A percentile compares a stretch with the other conserved stretches of the same genome.
Conservation (phyloP, 257 asterid species). For the Fraxinus americana region DNA sequence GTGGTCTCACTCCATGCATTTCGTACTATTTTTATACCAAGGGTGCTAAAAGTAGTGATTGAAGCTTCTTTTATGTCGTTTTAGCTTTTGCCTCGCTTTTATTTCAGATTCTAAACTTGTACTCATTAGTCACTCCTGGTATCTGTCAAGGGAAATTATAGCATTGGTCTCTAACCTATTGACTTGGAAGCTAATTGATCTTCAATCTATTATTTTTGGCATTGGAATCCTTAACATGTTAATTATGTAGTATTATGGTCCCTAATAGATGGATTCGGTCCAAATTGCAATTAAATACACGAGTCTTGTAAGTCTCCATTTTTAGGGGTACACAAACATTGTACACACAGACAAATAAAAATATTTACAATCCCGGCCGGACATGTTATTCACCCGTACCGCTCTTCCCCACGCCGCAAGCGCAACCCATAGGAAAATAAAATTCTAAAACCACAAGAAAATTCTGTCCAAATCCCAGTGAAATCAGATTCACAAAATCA, state of each 20-base stretch:
- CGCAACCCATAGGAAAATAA: neutral
- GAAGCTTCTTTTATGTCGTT: neutral
- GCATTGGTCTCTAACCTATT: neutral
- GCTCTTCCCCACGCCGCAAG: neutral
- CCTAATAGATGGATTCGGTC: neutral
- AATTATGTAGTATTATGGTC: neutral
- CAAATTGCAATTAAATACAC: neutral
- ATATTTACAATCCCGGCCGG: neutral
- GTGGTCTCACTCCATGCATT: too few species aligned
- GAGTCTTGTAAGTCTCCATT: neutral
- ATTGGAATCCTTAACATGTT: neutral
- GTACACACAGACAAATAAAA: neutral
- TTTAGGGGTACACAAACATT: neutral
- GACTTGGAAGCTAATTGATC: neutral
- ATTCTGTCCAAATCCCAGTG: neutral
- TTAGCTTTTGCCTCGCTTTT: conserved; percentile 22
- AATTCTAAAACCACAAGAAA: neutral
- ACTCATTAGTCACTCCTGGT: conserved; percentile 25
- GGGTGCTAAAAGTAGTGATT: too few species aligned
- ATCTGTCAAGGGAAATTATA: neutral
- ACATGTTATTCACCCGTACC: neutral
- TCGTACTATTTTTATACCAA: too few species aligned
- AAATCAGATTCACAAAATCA: conserved; percentile 21
- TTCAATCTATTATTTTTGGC: neutral
- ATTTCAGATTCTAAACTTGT: conserved; percentile 45